Conservation (phyloP, 1,284 basidiomycete species). For the Porodaedalea pini region DNA sequence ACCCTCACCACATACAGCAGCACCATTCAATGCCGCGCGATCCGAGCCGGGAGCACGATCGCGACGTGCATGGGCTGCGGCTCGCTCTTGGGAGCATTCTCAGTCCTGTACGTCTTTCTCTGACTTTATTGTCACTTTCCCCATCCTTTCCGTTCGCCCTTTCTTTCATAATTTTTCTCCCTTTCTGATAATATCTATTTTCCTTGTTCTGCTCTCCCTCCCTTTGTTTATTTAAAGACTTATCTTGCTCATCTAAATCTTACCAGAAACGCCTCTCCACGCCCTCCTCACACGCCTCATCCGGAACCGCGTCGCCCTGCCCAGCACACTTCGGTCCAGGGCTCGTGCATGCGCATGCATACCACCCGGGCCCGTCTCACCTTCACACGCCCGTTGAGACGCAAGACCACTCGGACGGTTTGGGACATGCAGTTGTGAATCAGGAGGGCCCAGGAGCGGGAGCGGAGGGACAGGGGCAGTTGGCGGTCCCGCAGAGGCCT, state of each 20-base stretch:
- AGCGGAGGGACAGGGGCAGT: neutral
- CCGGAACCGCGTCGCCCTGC: constrained; percentile 40
- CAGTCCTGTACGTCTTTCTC: constrained; percentile 39
- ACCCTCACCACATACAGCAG: neutral
- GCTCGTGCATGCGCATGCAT: constrained; percentile 17
- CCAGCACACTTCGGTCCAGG: constrained; percentile 29
- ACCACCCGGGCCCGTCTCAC: constrained; percentile 13
- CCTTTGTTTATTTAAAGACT: neutral
- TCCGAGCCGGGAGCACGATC: constrained; percentile 2
- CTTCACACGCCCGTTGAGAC: constrained; percentile 12
- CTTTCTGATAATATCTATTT: no score
- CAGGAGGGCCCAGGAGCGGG: neutral
- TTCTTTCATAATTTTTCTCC: constrained; percentile 5
- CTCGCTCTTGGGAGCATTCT: constrained; percentile 48
- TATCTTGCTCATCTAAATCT: neutral
- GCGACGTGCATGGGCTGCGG: constrained; percentile 29
- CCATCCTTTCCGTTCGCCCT: neutral
- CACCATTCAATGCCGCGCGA: constrained; percentile 2
- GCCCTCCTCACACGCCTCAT: constrained; percentile 35
- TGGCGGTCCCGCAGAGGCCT: neutral
- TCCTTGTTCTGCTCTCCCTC: no score
- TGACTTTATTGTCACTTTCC: no score
- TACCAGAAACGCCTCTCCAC: constrained; percentile 39
- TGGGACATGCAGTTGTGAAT: neutral
- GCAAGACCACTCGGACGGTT: neutral